Conservation (phyloP, 306 rosid species). For the Cucumis hystrix region DNA sequence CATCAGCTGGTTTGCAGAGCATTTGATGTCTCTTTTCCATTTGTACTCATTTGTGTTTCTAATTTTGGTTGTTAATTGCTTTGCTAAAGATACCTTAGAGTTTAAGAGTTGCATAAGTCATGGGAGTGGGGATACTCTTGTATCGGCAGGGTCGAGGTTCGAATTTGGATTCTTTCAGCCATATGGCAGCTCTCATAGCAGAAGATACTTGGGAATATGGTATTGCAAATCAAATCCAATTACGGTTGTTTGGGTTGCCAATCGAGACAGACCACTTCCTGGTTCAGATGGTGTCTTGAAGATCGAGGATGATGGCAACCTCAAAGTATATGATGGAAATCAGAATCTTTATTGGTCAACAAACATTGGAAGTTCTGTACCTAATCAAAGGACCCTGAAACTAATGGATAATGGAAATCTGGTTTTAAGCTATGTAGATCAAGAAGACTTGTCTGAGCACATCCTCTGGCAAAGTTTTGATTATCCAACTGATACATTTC, state of each 20-base stretch:
- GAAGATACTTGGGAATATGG: conserved; percentile 75
- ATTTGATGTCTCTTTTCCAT: conserved; percentile 19
- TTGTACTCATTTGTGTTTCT: conserved; percentile 20
- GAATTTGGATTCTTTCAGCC: conserved; percentile 63
- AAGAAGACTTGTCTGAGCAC: conserved; percentile 11
- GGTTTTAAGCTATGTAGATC: conserved; percentile 24
- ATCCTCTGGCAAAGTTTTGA: conserved; percentile 61
- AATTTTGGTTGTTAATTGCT: conserved; percentile 17
- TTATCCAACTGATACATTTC: conserved; percentile 65
- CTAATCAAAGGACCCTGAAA: conserved; percentile 17
- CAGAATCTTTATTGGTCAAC: conserved; percentile 40
- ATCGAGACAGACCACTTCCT: conserved; percentile 42
- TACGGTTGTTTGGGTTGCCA: conserved; percentile 68
- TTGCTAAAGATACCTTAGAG: conserved; percentile 33
- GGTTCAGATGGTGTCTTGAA: conserved; percentile 35
- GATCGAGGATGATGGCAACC: conserved; percentile 52
- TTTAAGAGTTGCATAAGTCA: conserved; percentile 11
- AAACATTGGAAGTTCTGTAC: conserved; percentile 23
- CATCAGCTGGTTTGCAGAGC: conserved; percentile 20
- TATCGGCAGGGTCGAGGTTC: conserved; percentile 45
- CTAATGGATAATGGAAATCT: conserved; percentile 59
- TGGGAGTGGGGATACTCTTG: conserved; percentile 26
- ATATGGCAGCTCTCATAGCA: conserved; percentile 37
- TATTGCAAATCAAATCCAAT: conserved; percentile 36
- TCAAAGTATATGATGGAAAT: conserved; percentile 31